Evolutionary conservation across 2,329 filamentous ascomycete species (phyloP).

Genomic region (Penicillium digitatum): DNA sequence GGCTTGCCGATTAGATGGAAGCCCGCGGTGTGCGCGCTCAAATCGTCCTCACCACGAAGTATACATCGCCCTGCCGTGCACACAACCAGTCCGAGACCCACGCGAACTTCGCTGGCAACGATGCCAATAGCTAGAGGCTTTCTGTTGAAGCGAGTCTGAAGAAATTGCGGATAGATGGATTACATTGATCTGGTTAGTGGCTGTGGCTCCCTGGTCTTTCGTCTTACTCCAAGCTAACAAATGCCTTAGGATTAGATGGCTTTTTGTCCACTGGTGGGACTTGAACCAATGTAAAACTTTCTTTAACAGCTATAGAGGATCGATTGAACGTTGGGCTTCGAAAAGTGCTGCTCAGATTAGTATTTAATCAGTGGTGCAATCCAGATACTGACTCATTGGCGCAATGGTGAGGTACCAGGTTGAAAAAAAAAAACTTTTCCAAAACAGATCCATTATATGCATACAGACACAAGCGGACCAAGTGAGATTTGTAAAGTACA

Average conservation of each 20-base stretch:
- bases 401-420: not conserved
- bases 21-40: slow-evolving; percentile 46
- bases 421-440: not conserved
- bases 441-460: slow-evolving; percentile 32
- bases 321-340: not conserved
- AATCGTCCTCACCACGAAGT: slow-evolving; percentile 56
- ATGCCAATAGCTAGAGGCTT: slow-evolving; percentile 32
- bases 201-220: not conserved
- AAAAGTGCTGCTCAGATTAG: not conserved
- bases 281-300: slow-evolving; percentile 54
- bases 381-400: not conserved
- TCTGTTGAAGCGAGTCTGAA: slow-evolving; percentile 33
- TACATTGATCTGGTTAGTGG: slow-evolving; percentile 35
- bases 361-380: not conserved
- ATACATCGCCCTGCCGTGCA: slow-evolving; percentile 35
- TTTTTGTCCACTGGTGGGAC: slow-evolving; percentile 66
- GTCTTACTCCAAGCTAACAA: not conserved
- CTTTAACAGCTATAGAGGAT: not conserved
- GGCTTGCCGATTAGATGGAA: slow-evolving; percentile 54
- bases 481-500: slow-evolving; percentile 34
- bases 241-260: slow-evolving; percentile 28
- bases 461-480: slow-evolving; percentile 29
- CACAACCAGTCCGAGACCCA: slow-evolving; percentile 37
- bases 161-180: slow-evolving; percentile 32
- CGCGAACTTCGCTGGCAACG: slow-evolving; percentile 34